Evolutionary conservation across 1,139 yeast species (phyloP).

Genomic region (Hansenula lynferdii): DNA sequence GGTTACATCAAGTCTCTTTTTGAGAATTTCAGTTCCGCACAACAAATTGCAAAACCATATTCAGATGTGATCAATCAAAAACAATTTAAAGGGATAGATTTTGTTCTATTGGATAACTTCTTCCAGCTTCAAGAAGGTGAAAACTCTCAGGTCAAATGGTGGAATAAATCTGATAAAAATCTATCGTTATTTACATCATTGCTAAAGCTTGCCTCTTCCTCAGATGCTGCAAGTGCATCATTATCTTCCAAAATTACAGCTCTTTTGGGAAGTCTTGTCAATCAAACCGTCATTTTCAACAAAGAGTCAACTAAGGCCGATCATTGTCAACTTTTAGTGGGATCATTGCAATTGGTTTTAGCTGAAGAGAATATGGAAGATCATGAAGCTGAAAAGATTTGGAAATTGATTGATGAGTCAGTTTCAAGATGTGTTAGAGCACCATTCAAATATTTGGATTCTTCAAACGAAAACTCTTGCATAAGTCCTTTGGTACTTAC

Average conservation of each 20-base stretch:
- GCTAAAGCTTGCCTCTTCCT: constrained; percentile 40
- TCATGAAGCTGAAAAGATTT: constrained; percentile 30
- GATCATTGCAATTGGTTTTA: constrained; percentile 29
- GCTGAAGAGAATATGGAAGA: constrained; percentile 8
- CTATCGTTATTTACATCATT: constrained; percentile 58
- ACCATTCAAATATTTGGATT: constrained; percentile 83
- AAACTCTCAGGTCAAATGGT: constrained; percentile 54
- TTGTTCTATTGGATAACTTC: constrained; percentile 46
- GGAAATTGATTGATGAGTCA: constrained; percentile 69
- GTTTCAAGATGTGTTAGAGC: constrained; percentile 62
- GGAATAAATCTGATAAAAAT: constrained; percentile 40
- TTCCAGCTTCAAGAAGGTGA: constrained; percentile 33
- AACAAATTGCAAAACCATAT: constrained; percentile 27
- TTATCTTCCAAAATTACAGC: constrained; percentile 30
- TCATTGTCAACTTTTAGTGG: constrained; percentile 39
- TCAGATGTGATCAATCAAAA: constrained; percentile 26
- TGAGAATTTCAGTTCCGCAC: constrained; percentile 25
- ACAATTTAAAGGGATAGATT: constrained; percentile 41
- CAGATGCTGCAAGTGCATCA: constrained; percentile 26
- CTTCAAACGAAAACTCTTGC: constrained; percentile 37
- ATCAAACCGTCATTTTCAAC: constrained; percentile 47
- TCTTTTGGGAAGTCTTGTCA: constrained; percentile 34
- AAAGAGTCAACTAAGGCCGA: constrained; percentile 35
- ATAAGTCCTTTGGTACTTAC: constrained; percentile 67
- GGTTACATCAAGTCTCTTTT: constrained; percentile 29